Conservation (phyloP, 148 eudicot genomes). For the Cornus kousa region DNA sequence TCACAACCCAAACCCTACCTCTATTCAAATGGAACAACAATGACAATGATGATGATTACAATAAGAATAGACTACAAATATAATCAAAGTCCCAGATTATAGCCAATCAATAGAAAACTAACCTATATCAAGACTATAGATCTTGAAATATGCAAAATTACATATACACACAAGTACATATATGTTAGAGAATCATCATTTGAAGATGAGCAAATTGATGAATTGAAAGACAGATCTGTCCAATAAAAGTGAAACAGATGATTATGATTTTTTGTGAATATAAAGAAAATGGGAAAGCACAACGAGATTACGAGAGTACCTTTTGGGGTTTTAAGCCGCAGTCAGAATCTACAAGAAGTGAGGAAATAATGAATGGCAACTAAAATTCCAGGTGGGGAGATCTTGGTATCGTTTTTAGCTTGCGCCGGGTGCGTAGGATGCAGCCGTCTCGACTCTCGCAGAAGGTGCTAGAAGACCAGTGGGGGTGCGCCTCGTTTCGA, state of each 20-base stretch:
- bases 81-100: background rate
- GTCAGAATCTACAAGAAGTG: background rate
- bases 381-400: background rate
- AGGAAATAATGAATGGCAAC: background rate
- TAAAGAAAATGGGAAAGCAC: background rate
- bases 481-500: background rate
- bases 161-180: no score
- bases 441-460: background rate
- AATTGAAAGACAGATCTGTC: background rate
- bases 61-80: no score
- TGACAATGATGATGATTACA: no score
- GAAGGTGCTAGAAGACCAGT: background rate
- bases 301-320: background rate
- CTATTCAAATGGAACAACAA: no score
- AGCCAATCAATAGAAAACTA: background rate
- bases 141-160: background rate
- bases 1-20: no score
- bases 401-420: background rate
- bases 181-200: no score
- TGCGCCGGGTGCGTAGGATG: background rate
- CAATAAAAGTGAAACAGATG: background rate
- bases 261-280: background rate
- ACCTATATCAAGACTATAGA: no score
- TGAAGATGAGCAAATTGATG: background rate
- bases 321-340: conserved; percentile 1